Evolutionary conservation across 2,329 filamentous ascomycete genomes (phyloP).

Genomic region (Fusarium cicatricum): DNA sequence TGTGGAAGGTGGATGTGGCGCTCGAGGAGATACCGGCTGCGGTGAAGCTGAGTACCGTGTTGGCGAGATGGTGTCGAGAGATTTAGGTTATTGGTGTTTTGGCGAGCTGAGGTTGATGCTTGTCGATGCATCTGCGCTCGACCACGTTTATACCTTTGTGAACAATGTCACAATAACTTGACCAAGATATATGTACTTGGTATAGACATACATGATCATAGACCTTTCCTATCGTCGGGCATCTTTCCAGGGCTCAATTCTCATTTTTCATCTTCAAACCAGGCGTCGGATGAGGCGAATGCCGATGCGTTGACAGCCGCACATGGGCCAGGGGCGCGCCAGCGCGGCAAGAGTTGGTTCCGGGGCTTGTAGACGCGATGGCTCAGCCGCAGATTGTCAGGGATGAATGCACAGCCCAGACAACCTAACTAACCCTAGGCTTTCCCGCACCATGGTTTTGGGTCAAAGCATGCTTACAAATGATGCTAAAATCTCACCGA

Average conservation of each 20-base stretch:
- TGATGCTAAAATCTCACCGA: not conserved
- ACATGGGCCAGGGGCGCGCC: too few species aligned
- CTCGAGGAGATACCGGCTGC: constrained; percentile 78
- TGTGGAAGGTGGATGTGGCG: constrained; percentile 79
- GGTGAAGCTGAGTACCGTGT: constrained; percentile 64
- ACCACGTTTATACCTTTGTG: not conserved
- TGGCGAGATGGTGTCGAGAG: constrained; percentile 80
- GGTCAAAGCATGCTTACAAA: not conserved
- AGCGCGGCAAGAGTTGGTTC: constrained; percentile 1
- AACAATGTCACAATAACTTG: too few species aligned
- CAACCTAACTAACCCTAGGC: too few species aligned
- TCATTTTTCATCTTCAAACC: too few species aligned
- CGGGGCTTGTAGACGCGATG: not conserved
- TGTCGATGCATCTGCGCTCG: not conserved
- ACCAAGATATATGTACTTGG: not conserved
- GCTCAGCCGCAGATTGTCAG: not conserved
- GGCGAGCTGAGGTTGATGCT: not conserved
- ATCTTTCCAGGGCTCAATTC: too few species aligned
- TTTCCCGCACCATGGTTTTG: too few species aligned
- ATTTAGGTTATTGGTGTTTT: constrained; percentile 54
- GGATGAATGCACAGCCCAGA: too few species aligned
- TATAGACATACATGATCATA: too few species aligned
- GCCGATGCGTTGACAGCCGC: not conserved
- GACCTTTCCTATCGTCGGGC: too few species aligned
- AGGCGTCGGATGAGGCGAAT: not conserved